Conservation (phyloP, 208 protist species). For the Acanthamoeba rhysodes region DNA sequence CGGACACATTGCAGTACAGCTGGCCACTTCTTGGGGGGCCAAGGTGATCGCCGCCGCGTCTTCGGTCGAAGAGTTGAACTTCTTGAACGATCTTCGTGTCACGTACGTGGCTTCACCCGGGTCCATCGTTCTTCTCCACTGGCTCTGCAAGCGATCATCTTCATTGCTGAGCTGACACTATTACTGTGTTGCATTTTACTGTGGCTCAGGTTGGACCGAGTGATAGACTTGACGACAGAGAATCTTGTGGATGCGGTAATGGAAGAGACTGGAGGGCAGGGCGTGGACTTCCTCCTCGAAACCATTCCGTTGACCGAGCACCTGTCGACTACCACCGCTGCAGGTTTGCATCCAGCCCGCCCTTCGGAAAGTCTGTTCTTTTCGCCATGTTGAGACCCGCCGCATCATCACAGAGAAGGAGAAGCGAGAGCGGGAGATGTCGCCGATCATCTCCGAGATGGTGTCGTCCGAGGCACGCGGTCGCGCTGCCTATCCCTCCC, state of each 20-base stretch:
- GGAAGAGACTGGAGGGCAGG: conserved; percentile 49
- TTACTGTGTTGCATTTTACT: not conserved
- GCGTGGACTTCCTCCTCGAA: conserved; percentile 56
- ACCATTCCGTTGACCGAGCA: not conserved
- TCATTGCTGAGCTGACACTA: not conserved
- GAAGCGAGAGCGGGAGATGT: conserved; percentile 5
- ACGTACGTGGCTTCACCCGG: not conserved
- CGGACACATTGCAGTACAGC: conserved; percentile 57
- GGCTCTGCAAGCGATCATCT: not conserved
- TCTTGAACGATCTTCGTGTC: not conserved
- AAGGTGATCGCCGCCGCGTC: conserved; percentile 55
- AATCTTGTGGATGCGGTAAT: conserved; percentile 12
- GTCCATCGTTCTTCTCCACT: not conserved
- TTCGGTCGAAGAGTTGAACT: conserved; percentile 15
- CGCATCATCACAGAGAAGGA: conserved; percentile 13
- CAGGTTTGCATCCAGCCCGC: not conserved
- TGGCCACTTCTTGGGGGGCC: conserved; percentile 39
- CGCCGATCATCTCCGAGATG: conserved; percentile 49
- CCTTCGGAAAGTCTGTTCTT: not conserved
- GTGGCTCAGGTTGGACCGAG: not conserved
- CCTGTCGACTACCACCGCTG: not conserved
- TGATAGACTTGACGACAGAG: conserved; percentile 34
- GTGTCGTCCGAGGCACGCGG: not conserved
- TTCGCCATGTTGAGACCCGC: too few relatives aligned
- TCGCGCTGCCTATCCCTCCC: not conserved